A percentile compares a stretch with the other conserved stretches of the same genome.
phyloP scores from a whole-genome alignment of 2,329 filamentous ascomycete genomes.

The Pseudogymnoascus sp. region DNA sequence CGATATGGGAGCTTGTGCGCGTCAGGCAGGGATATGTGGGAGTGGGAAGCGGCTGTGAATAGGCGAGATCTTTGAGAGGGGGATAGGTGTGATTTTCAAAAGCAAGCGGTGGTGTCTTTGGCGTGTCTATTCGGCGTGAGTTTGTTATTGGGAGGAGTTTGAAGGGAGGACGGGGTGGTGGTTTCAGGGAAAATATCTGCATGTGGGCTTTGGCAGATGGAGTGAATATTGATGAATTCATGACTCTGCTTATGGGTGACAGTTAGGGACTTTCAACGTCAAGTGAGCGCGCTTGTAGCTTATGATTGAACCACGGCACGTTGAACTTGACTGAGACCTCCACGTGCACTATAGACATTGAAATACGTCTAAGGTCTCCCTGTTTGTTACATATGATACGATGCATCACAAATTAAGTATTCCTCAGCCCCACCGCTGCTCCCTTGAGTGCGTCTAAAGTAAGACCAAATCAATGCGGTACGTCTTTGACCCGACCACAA shows the following conservation, averaged over 20 bases:
- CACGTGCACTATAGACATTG: neutral
- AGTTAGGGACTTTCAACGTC: neutral
- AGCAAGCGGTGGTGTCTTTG: neutral
- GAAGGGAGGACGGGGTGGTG: neutral
- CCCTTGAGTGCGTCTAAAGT: neutral
- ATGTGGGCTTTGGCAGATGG: neutral
- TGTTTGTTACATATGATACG: neutral
- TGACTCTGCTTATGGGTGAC: neutral
- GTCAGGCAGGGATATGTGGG: conserved; percentile 10
- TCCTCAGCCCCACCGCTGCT: neutral
- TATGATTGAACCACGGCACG: neutral
- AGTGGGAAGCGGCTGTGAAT: conserved; percentile 9
- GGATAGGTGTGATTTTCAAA: neutral
- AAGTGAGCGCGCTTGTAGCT: neutral
- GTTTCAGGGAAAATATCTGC: neutral
- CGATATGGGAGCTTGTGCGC: conserved; percentile 30
- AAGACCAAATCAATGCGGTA: neutral
- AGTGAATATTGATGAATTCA: neutral
- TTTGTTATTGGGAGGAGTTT: neutral
- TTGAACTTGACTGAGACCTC: neutral
- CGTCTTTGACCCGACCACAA: neutral
- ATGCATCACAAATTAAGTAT: neutral
- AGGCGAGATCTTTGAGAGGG: neutral
- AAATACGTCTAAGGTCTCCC: neutral
- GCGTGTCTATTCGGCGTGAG: neutral